Base-by-base conservation (phyloP, 192 early-diverging fungal species). In the Thamnidium elegans region DNA sequence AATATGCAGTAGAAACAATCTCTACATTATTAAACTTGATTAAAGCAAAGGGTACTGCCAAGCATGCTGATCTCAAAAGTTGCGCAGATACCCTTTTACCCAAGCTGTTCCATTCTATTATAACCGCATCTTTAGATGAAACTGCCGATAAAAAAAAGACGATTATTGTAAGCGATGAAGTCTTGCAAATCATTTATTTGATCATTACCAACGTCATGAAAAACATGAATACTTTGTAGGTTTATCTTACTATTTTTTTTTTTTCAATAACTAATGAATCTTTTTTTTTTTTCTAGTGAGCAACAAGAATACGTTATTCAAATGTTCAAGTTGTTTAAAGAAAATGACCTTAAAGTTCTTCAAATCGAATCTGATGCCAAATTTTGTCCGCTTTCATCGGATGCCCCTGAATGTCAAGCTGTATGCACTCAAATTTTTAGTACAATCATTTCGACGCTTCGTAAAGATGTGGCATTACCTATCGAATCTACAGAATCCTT, bases 1-100 rank as follows among this genome's bases (percentile, higher is more conserved):
- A 59, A 8, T 89, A 89, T 65, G 69, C 77, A 4, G 62, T 73
- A 23, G 70, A 74, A 8, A 62, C 87, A 8, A 66, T 86, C 17
- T 52, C 58, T 14, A 71, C 85, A 0, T 58, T 89, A 1, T 51
- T 81, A 44, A 59, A 56, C 15, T 45, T 84, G 4, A 62, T 84
- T 11, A 55, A 75, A 46, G 48, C 65, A 26, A 81, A 79, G 34
- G 64, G 72, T 5, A 42, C 63, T 11, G 46, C 56, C 17, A 51
- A 63, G 20, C 81, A 82, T 46, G 21, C 51, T 0, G 81, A 86
- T 58, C 61, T 79, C 32, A 58, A 70, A 9, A 68, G 66, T n/a
- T 81, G 74, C 42, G 60, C 78, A 19, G 51, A 78, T 23, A 51
- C 62, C 6, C 36, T 84, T 7, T 46, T 80, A 44, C 72, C 73